Base-by-base conservation (phyloP, 345 rosid species). In the Noccaea caerulescens region DNA sequence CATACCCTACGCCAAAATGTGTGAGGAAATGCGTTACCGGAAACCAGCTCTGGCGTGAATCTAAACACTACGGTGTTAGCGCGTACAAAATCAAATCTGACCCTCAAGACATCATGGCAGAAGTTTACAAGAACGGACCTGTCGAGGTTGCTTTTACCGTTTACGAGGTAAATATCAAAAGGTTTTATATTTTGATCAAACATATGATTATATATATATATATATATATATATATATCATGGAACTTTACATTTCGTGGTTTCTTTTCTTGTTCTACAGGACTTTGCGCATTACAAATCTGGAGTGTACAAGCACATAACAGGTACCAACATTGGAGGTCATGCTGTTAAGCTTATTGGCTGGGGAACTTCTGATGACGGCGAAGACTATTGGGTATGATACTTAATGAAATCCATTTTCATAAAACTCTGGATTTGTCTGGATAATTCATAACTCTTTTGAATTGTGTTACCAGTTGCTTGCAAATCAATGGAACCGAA, bases 351-450 rank as follows among this genome's bases (percentile, higher is more conserved):
- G 79, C 88, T 93, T 53, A 89, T 93, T 34, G 99, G 99, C 1
- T 93, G 99, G 99, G 99, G 99, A 64, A 89, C 99, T 54, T 77
- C 95, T 37, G 90, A 84, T 9, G 96, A 84, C 3, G 97, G 96
- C 20, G 88, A 93, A 78, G 97, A 91, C 66, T 93, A 91, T 38
- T 94, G 97, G 97, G 99, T 94, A 87, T 71, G 30, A 27, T 27
- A 27, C 30, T 27, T 25, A 25, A 18, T 25, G 66, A 69, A 33
- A 18, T 58, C 49, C 23, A 23, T 38, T 56, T 30, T 0, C 58
- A 27, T 8, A 56, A 27, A 47, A 63, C 60, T 34, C n/a, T 56
- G 0, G 13, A 39, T 53, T 45, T 62, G 6, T 13, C 37, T 3
- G 43, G 18, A 36, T 20, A 38, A 4, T 45, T 57, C 33, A 51